Evolutionary conservation across 345 rosid species (phyloP).

Genomic region (Syzygium aromaticum): DNA sequence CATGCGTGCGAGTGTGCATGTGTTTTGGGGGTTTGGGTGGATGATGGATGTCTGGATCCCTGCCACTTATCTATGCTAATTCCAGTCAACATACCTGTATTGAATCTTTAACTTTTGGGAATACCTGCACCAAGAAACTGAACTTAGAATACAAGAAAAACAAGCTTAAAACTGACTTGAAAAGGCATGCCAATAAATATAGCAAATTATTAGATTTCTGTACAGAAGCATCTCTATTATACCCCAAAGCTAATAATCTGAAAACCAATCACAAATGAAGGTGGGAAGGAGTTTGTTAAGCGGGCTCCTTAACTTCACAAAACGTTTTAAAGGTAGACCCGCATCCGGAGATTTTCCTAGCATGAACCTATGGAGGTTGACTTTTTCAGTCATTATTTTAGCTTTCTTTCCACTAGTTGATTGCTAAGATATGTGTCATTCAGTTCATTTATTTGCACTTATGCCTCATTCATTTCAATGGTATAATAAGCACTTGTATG

Average conservation of each 20-base stretch:
- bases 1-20: too few species aligned
- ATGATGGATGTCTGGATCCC: neutral
- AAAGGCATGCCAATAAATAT: neutral
- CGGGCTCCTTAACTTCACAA: neutral
- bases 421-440: neutral
- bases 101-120: conserved; percentile 87
- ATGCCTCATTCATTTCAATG: neutral
- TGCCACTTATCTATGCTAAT: neutral
- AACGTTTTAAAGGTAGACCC: neutral
- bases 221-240: neutral
- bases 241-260: neutral
- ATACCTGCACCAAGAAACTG: conserved; percentile 55
- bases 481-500: neutral
- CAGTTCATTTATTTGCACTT: neutral
- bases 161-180: neutral
- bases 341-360: neutral
- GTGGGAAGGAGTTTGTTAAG: neutral
- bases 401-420: neutral
- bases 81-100: conserved; percentile 39
- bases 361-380: neutral
- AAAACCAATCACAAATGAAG: neutral
- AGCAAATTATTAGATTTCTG: neutral
- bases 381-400: neutral
- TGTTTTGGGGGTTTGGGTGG: neutral
- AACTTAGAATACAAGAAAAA: neutral